Base-by-base conservation (phyloP, 1,284 basidiomycete species). In the Tilletia walkeri region DNA sequence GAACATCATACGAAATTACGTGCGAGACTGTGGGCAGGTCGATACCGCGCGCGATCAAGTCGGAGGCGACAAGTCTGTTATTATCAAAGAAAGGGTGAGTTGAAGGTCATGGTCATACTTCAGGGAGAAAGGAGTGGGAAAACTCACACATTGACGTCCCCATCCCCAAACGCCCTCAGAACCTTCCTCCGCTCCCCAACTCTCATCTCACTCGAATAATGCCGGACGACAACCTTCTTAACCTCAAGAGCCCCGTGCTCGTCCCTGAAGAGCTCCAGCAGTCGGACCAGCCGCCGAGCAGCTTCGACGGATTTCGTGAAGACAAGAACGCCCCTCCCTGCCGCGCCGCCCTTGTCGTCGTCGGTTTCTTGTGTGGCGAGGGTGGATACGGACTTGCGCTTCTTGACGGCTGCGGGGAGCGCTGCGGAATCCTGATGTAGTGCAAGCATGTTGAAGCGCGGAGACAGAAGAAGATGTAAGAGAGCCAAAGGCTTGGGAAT, bases 261-360 rank as follows among this genome's bases (percentile, higher is more conserved):
- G 61, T 72, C 74, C 38, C 93, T 90, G 77, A 97, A 95, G 78
- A 92, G 91, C 65, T 90, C 88, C 74, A 98, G 89, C 3, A 98
- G 87, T 68, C 88, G 88, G 20, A 95, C 91, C 7, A 99, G 89
- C 12, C 95, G 88, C 1, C 87, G 86, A 0, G 95, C 93, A 0
- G 92, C 93, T 80, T 98, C 95, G 12, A 96, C 91, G 0, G 92
- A 94, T 84, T 98, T 99, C 9, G 94, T 96, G 85, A 99, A 99
- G 66, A 95, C 90, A 30, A 99, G 87, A 10, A 63, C 59, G 16
- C 45, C 53, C 30, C 36, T 7, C 10, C 56, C 14, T 10, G 34
- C 18, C n/a, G n/a, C 56, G 6, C 5, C 30, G 9, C n/a, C 63
- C 41, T 66, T n/a, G 41, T 16, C 16, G 20, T 66, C 65, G 9